Evolutionary conservation across 139 green algal species (phyloP).

Genomic region (Coccomyxa sp.): DNA sequence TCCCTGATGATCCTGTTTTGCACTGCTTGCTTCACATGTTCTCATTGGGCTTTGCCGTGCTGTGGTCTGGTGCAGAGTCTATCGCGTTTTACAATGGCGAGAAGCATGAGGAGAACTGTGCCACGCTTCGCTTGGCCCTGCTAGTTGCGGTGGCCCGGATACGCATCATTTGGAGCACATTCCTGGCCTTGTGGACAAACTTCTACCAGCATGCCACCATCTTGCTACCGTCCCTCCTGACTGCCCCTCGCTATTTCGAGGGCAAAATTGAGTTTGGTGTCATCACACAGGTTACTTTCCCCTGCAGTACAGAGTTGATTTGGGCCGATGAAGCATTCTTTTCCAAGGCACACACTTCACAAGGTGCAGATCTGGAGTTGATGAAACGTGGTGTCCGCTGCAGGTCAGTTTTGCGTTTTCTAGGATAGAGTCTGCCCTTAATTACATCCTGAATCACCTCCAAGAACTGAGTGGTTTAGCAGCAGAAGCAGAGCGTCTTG

Average conservation of each 20-base stretch:
- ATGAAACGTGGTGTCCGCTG: not conserved
- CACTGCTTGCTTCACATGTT: no score
- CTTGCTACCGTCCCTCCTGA: slow-evolving; percentile 71
- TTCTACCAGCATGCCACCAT: slow-evolving; percentile 72
- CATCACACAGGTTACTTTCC: slow-evolving; percentile 43
- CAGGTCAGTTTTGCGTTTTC: slow-evolving; percentile 53
- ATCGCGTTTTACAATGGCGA: slow-evolving; percentile 90
- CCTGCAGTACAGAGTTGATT: no score
- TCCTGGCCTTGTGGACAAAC: slow-evolving; percentile 67
- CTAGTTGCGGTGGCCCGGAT: slow-evolving; percentile 25
- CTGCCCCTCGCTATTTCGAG: slow-evolving; percentile 66
- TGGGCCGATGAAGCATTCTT: no score
- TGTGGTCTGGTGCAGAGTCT: slow-evolving; percentile 55
- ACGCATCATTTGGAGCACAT: slow-evolving; percentile 35
- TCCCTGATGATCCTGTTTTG: no score
- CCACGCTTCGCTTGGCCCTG: slow-evolving; percentile 9
- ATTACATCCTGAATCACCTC: slow-evolving; percentile 49
- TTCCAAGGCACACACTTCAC: no score
- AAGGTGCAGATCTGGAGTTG: no score
- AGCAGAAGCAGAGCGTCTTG: slow-evolving; percentile 65
- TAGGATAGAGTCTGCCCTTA: slow-evolving; percentile 55
- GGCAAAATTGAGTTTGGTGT: slow-evolving; percentile 75
- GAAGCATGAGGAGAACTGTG: slow-evolving; percentile 34
- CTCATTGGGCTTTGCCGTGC: not conserved
- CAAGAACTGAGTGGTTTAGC: slow-evolving; percentile 52